Base-by-base conservation (phyloP, 1,284 basidiomycete genomes). In the Ganoderma meredithae region DNA sequence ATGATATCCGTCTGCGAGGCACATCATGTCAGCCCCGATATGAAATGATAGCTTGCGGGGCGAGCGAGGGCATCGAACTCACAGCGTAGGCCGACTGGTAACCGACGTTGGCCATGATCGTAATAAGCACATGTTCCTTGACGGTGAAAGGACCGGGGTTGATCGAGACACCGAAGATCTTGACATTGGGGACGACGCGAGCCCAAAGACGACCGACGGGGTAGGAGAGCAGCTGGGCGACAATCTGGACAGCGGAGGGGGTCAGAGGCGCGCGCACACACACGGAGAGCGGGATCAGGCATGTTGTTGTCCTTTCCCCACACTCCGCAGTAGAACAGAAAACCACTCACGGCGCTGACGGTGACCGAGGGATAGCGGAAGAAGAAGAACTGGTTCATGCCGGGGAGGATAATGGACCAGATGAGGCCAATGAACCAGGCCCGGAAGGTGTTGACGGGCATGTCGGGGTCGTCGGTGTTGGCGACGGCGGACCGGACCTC, bases 401-500 rank as follows among this genome's bases (percentile, higher is more conserved):
- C 79, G n/a, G 90, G 82, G 53, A 92, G 83, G 70, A 92, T 66
- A 70, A 91, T 83, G 1, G 90, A 83, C 83, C 87, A 90, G 6
- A 74, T 12, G 22, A 84, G 62, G 71, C 93, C 88, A 69, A 90
- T 81, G 33, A 85, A 76, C 91, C 91, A 94, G 22, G 87, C 83
- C 39, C 93, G 88, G 68, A 93, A 74, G 2, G 86, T 93, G 41
- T 82, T 83, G 2, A 81, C 83, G 1, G 90, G 90, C 75, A 92
- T 88, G 39, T 80, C 78, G 9, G 85, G 84, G 76, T 93, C 90
- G 73, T 94, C 91, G 2, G 87, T 89, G 75, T 92, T 91, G 43
- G 90, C 86, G 25, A 94, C 92, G 31, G 90, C 90, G n/a, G 91
- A 90, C 47, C 93, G 88, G 25, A 94, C 92, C 75, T 93, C 91